Conservation (phyloP, 257 asterid genomes). For the Nicotiana obtusifolia region DNA sequence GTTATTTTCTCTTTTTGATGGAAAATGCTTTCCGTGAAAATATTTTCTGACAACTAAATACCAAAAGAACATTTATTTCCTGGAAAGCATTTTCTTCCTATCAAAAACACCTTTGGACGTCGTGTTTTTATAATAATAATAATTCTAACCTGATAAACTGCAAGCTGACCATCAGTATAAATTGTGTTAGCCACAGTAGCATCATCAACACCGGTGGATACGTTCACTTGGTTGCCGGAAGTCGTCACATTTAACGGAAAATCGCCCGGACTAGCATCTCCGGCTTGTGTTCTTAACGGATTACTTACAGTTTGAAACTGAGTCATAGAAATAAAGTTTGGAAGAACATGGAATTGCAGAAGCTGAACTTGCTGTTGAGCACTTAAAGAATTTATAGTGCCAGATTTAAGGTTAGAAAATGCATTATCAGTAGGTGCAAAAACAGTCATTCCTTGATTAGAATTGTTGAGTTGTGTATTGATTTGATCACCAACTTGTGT, state of each 20-base stretch:
- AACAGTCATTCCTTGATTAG: conserved; percentile 66
- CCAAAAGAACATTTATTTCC: no score
- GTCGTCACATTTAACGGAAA: conserved; percentile 77
- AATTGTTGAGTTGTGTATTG: conserved; percentile 74
- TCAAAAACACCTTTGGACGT: no score
- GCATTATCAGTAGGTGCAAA: conserved; percentile 83
- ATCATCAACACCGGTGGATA: conserved; percentile 68
- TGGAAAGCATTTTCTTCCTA: no score
- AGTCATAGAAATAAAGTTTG: conserved; percentile 46
- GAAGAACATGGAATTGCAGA: conserved; percentile 61
- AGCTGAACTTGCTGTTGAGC: conserved; percentile 66
- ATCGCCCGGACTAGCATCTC: conserved; percentile 40
- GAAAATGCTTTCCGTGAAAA: no score
- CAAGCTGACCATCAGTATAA: conserved; percentile 65
- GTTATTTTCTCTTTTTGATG: neutral
- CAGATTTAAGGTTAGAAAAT: conserved; percentile 54
- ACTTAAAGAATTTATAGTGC: conserved; percentile 60
- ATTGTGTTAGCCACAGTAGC: conserved; percentile 63
- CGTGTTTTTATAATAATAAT: neutral
- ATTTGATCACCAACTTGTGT: conserved; percentile 70
- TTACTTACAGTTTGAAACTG: conserved; percentile 87
- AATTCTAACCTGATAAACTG: conserved; percentile 51
- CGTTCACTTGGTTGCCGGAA: conserved; percentile 67
- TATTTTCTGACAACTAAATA: no score
- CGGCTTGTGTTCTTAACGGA: conserved; percentile 84